Base-by-base conservation (phyloP, 73 alveolate genomes). In the Paramecium caudatum region DNA sequence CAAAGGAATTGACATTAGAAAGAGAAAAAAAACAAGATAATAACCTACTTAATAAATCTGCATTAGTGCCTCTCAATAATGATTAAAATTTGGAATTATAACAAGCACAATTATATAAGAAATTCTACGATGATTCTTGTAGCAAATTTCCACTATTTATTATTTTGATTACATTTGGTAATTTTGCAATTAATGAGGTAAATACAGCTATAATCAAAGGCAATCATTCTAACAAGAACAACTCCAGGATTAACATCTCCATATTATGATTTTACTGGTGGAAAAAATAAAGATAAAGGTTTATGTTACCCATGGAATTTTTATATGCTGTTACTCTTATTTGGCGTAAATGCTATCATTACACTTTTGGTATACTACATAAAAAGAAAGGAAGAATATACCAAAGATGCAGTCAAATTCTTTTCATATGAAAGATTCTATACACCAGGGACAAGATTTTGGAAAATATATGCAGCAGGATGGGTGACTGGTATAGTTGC, bases 371-470 rank as follows among this genome's bases (percentile, higher is more conserved):
- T 36, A 10, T 65, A 33, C 17, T 65, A 3, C 19, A 33, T 33
- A 4, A 33, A 65, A 33, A 74, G 88, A 41, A 74, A 74, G 19
- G 39, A 74, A 41, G 88, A 74, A 74, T 74, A 27, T 13, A 27
- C 47, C 2, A 74, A 74, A 21, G 88, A 74, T 41, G 39, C 62
- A 7, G 62, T 37, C 21, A 74, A 74, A 39, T 74, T 74, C 32
- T 23, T 41, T 19, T 17, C 17, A 19, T 21, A 25, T 41, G 88
- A 74, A 74, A 74, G 88, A 74, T 74, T 27, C 55, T 74, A 27
- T 13, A 74, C 88, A 15, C 88, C 88, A 9, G 88, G 43, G 16
- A 74, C 69, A 19, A 39, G 65, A 45, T 74, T 74, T 27, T 74
- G 62, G 62, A 74, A 39, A 16, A 41, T 74, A 10, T 74, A 39